Evolutionary conservation across 495 filamentous ascomycete genomes (phyloP), one percentile per base, ranked within the genome.

Genomic region (Penicillium lividum): DNA sequence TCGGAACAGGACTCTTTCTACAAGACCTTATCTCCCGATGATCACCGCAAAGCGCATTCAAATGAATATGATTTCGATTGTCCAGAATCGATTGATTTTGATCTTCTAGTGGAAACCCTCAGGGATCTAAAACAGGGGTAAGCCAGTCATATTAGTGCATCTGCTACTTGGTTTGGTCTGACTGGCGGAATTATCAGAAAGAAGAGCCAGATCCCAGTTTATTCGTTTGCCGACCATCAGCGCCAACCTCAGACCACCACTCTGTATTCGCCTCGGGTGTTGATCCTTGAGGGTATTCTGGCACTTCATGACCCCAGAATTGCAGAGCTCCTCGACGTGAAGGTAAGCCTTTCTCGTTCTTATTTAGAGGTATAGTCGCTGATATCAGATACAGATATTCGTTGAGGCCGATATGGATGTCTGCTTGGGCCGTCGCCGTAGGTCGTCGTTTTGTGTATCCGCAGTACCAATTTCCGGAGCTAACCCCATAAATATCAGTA

Each of bases 41-140:
- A 92, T 57, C 90, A 89, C 38, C 80, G 68, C 53, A 83, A 78
- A 63, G 94, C 94, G 1, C 95, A 96, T 74, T 72, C 74, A 40
- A 97, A 96, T 63, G 89, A 97, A 68, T 96, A 91, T 75, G 94
- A 98, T 69, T 96, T 98, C 72, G 94, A 98, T 70, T 84, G 92
- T 18, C 94, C 94, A 16, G 86, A 90, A 50, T 91, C 95, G n/a
- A 85, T 98, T 63, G 94, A 98, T 73, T 98, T 98, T 68, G 93
- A 98, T 71, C 73, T 85, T 30, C 77, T 98, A 54, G 88, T 97
- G 30, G 81, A 94, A n/a, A 84, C 81, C 29, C 78, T 98, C 8
- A 74, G 76, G 62, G 91, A 96, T 67, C 78, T 98, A 51, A 98
- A 98, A 72, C 80, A 89, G 73, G 94, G 94, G 94, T 98, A 82